A percentile compares a stretch with the other conserved stretches of the same genome.
Evolutionary conservation across 441 rosid genomes (phyloP).

Genomic region (Populus trichocarpa): DNA sequence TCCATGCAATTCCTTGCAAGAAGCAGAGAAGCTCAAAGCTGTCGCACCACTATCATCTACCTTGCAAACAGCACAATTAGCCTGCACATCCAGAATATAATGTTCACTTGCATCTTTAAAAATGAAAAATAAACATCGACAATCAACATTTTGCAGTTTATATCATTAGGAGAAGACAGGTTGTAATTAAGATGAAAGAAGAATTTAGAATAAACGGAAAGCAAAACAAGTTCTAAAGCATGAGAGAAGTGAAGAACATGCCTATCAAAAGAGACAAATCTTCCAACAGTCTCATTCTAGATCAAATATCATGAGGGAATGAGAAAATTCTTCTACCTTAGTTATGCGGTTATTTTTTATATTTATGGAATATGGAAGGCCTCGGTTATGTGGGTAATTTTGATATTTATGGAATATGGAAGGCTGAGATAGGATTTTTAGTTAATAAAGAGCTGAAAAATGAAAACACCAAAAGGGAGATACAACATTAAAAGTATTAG

Average conservation of each 20-base stretch:
- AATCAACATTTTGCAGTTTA: not conserved
- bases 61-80: slow-evolving; percentile 92
- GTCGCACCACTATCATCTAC: slow-evolving; percentile 94
- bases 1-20: slow-evolving; percentile 89
- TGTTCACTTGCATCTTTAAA: slow-evolving; percentile 4
- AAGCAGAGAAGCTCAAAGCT: slow-evolving; percentile 72
- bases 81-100: slow-evolving; percentile 48
- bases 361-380: not conserved
- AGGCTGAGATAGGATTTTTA: not conserved
- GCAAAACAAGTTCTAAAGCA: not conserved
- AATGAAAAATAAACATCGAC: not conserved
- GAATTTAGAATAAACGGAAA: not conserved
- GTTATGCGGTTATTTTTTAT: not conserved
- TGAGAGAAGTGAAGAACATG: not conserved
- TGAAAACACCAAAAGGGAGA: not conserved
- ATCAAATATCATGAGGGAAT: not conserved
- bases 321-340: not conserved
- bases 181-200: not conserved
- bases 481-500: not conserved
- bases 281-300: not conserved
- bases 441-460: not conserved
- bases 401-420: not conserved
- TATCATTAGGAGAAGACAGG: not conserved
- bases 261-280: not conserved
- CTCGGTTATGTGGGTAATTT: not conserved